Evolutionary conservation across 2,329 filamentous ascomycete species (phyloP).

Genomic region (Blastomyces percursus): DNA sequence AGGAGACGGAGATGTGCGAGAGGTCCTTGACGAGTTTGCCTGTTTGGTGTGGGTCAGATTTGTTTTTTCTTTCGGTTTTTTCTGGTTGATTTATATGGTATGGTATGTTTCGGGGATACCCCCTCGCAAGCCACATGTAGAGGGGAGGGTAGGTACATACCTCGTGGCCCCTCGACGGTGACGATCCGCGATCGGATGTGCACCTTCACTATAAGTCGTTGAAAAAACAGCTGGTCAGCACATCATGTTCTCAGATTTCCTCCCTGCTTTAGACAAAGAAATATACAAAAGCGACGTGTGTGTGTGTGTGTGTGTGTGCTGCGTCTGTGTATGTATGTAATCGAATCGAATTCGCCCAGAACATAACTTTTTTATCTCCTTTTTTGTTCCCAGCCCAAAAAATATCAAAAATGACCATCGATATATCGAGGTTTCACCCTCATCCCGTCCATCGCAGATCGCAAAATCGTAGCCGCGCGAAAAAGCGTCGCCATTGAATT

Average conservation of each 20-base stretch:
- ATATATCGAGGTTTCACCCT: not conserved
- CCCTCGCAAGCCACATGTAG: too few relatives aligned
- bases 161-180: conserved; percentile 93
- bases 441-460: too few relatives aligned
- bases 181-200: conserved; percentile 93
- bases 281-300: not conserved
- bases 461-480: too few relatives aligned
- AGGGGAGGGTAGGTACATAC: conserved; percentile 38
- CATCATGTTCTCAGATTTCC: not conserved
- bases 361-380: too few relatives aligned
- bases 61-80: not conserved
- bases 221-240: conserved; percentile 16
- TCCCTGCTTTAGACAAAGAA: not conserved
- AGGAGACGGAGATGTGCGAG: conserved; percentile 91
- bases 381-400: too few relatives aligned
- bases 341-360: not conserved
- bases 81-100: not conserved
- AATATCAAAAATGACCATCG: not conserved
- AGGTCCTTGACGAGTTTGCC: conserved; percentile 97
- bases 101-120: not conserved
- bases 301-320: not conserved
- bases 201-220: conserved; percentile 68
- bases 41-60: conserved; percentile 25
- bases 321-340: not conserved
- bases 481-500: not conserved